Evolutionary conservation across 352 stramenopile species (phyloP), one percentile per base, ranked within the genome.

Genomic region (Phytophthora kernoviae): DNA sequence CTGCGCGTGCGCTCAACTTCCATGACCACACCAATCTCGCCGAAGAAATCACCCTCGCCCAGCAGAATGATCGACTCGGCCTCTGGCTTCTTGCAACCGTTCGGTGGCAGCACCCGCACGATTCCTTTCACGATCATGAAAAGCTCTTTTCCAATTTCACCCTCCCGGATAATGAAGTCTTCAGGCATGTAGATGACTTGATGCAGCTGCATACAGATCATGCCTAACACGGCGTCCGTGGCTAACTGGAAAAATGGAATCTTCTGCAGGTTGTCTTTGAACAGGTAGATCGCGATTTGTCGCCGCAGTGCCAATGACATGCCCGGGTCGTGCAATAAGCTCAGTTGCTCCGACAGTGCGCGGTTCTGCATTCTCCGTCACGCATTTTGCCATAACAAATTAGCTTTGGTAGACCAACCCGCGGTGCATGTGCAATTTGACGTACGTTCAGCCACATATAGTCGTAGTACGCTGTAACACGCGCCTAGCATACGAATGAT

Each of bases 81-180:
- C 11, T 67, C 39, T 6, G 52, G 65, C 30, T 67, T 65, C 15
- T 57, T 57, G 17, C 53, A 65, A 4, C 52, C 62, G 8, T 80
- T 70, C 1, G 68, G 73, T n/a, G 78, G 78, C 52, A 88, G 65
- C 20, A 88, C 74, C 0, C 73, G 68, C 4, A 90, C 75, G 32
- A 87, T 84, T 2, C 80, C 80, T 59, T 90, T 90, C 46, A 87
- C 72, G 54, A 90, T 83, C 75, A 88, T 86, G 54, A 88, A 90
- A 12, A 90, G 40, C 52, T 90, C 81, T 26, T 80, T 83, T 10
- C 78, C 78, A 43, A 87, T 87, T 36, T 90, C 80, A 3, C 75
- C 78, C 54, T 90, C 76, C 42, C 57, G 71, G 48, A 88, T 86
- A 52, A 88, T 81, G 40, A 71, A 81, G 58, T 86, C 78, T 26